Evolutionary conservation across 176 grass and related monocot genomes (phyloP).

Genomic region (Raddia guianensis): DNA sequence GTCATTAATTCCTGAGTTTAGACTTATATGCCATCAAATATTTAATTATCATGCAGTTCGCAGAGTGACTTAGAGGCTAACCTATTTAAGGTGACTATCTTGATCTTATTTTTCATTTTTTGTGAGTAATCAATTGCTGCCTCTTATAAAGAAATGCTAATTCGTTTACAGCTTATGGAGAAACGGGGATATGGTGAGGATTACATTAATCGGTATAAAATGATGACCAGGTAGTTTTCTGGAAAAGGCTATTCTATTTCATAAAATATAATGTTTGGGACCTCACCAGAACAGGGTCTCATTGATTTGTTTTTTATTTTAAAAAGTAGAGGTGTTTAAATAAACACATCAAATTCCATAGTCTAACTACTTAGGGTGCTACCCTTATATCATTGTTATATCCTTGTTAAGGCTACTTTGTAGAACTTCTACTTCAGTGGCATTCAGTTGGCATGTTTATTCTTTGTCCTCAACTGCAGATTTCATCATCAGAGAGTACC

Average conservation of each 20-base stretch:
- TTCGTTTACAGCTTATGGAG: conserved; percentile 78
- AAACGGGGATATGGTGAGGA: conserved; percentile 77
- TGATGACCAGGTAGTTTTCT: conserved; percentile 81
- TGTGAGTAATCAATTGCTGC: background rate
- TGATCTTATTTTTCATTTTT: conserved; percentile 2
- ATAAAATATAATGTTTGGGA: background rate
- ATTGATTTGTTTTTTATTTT: background rate
- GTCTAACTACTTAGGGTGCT: background rate
- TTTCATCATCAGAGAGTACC: conserved; percentile 99
- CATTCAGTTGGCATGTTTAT: conserved; percentile 12
- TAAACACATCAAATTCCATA: background rate
- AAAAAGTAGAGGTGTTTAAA: background rate
- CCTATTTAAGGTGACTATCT: conserved; percentile 80
- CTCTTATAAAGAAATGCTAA: conserved; percentile 4
- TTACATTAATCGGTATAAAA: conserved; percentile 97
- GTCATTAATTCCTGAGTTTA: conserved; percentile 7
- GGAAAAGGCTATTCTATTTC: conserved; percentile 1
- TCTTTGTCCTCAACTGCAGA: conserved; percentile 44
- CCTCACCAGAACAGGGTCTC: background rate
- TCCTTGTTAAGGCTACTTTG: background rate
- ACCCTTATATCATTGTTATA: background rate
- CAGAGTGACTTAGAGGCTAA: conserved; percentile 98
- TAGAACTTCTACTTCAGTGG: background rate
- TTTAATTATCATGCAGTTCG: conserved; percentile 61
- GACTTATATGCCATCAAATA: conserved; percentile 13